phyloP scores from a whole-genome alignment of 2,329 filamentous ascomycete genomes.

The Verruconis gallopava region DNA sequence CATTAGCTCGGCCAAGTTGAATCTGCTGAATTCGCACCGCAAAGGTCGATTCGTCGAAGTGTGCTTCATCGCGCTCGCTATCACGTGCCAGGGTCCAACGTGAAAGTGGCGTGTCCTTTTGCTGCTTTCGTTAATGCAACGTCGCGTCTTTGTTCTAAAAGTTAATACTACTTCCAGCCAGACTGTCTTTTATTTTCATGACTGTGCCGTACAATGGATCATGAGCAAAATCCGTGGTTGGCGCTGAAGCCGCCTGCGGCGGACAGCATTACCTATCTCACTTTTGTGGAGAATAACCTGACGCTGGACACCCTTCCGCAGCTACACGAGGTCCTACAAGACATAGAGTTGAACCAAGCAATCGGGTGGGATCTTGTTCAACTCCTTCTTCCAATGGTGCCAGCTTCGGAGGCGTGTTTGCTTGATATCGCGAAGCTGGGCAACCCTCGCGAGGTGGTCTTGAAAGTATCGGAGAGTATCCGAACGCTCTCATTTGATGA shows the following conservation, averaged over 20 bases:
- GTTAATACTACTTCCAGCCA: too few species aligned
- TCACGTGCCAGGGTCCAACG: too few species aligned
- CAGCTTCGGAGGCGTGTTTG: slow-evolving; percentile 54
- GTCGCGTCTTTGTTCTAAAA: too few species aligned
- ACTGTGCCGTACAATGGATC: too few species aligned
- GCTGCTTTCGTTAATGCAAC: too few species aligned
- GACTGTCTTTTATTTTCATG: too few species aligned
- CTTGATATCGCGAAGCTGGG: slow-evolving; percentile 63
- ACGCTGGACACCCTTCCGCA: slow-evolving; percentile 52
- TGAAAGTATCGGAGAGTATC: slow-evolving; percentile 66
- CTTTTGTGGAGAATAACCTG: slow-evolving; percentile 62
- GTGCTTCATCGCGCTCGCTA: too few species aligned
- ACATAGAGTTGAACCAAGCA: slow-evolving; percentile 55
- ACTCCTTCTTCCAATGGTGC: slow-evolving; percentile 54
- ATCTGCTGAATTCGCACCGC: too few species aligned
- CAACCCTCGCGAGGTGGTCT: slow-evolving; percentile 68
- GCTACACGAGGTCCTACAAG: slow-evolving; percentile 55
- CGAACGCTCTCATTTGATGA: slow-evolving; percentile 42
- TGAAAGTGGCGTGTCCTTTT: too few species aligned
- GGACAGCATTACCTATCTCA: slow-evolving; percentile 65
- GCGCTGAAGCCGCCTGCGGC: slow-evolving; percentile 45
- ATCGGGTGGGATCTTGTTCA: slow-evolving; percentile 79
- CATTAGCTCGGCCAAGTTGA: too few species aligned
- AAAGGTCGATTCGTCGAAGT: too few species aligned
- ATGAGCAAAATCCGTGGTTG: slow-evolving; percentile 6